Evolutionary conservation across 805 yeast species (phyloP), one percentile per base, ranked within the genome.

Genomic region (Ogataea dorogensis): DNA sequence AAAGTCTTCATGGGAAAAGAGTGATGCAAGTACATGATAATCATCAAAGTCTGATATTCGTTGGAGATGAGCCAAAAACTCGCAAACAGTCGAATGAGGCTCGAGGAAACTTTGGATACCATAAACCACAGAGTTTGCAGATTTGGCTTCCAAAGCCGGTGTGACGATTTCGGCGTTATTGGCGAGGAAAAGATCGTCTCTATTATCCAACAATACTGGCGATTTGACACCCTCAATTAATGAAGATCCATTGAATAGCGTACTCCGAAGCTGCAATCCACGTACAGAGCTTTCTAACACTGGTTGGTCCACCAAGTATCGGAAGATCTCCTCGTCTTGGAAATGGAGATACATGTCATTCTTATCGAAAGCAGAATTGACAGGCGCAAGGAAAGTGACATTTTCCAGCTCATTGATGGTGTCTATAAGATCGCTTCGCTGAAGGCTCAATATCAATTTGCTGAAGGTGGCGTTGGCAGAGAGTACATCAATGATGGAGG

Each of bases 311-410:
- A 73, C 53, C 5, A 64, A 42, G 48, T 73, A 61, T 21, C 59
- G 54, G 14, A 49, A 29, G 10, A 60, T 38, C 7, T 49, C 51
- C 10, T 42, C 25, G 17, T 43, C 38, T 12, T 38, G 20, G 15
- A 52, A 23, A n/a, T 34, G 24, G 17, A 40, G 14, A 21, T 43
- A 42, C 5, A 24, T 15, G 19, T 39, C 35, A 8, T 38, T 24
- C 2, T 32, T 27, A 10, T 34, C 49, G 56, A 83, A 85, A 1
- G 95, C 95, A 46, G 81, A 78, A 54, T 86, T 86, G 9, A 81
- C 71, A 0, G 95, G 95, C 1, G 94, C 95, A 25, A 83, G 54
- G n/a, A 86, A 59, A 0, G 95, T 85, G 39, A 81, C 74, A 54
- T 84, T 81, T 16, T 64, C 61, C 42, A 81, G 55, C 14, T 61